Evolutionary conservation across 108 stramenopile genomes (phyloP), one percentile per base, ranked within the genome.

Genomic region (Fistulifera pelliculosa): DNA sequence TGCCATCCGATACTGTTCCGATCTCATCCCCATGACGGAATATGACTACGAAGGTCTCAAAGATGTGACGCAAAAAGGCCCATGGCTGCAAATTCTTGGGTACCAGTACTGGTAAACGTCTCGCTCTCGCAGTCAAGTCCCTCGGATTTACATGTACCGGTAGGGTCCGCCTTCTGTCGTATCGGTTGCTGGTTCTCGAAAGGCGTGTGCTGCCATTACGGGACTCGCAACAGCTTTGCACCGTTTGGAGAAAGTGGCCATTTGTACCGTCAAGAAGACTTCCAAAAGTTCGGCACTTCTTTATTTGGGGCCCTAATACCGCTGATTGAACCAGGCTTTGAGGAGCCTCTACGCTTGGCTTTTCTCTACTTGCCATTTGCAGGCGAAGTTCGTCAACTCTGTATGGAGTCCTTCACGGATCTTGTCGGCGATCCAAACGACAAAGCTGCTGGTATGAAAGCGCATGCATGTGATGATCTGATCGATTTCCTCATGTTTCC

Each of bases 291-390:
- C 4, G 82, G 82, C 52, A 85, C 88, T 8, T 53, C 63, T n/a
- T n/a, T n/a, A 27, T 49, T 94, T 52, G 87, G 77, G 4, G 80
- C 74, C 21, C 48, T 94, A n/a, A 63, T 90, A 40, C 92, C 92
- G 17, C 58, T 72, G 43, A 15, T 24, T 1, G 23, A 56, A 41
- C 64, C 45, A 10, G 41, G 13, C 8, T n/a, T 18, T 54, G 16
- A 42, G n/a, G 0, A 40, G 21, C 64, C 73, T 15, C 18, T 41
- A n/a, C 73, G 67, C 39, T 53, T 90, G 15, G 45, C 73, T 17
- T 77, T 90, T 26, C 50, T 90, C 38, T 79, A 87, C 40, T 61
- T 90, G 22, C 92, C 92, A 13, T 94, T 81, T 65, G 70, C 65
- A 1, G 80, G 79, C 42, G 92, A 94, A 55, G 61, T 88, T 22